Conservation (phyloP, 2,329 filamentous ascomycete species). For the Ceratocystis alfenasii region DNA sequence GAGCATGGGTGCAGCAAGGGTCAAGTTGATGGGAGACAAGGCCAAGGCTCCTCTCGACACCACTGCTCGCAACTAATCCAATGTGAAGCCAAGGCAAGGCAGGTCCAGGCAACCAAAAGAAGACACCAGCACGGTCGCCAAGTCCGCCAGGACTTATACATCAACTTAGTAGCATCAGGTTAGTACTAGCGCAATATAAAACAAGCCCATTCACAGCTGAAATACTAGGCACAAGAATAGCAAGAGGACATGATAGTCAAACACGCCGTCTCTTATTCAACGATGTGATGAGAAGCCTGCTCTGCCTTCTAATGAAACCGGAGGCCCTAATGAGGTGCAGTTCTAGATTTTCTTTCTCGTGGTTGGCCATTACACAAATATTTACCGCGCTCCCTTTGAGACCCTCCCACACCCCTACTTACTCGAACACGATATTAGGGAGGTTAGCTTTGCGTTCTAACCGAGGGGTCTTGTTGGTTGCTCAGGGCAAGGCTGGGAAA, state of each 20-base stretch:
- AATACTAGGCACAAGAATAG: neutral
- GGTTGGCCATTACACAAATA: no score
- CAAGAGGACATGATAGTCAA: neutral
- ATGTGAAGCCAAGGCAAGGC: neutral
- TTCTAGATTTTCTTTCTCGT: neutral
- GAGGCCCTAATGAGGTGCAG: neutral
- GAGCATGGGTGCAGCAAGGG: neutral
- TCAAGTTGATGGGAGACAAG: neutral
- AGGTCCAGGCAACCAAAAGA: neutral
- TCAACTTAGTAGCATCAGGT: no score
- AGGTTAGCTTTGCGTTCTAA: neutral
- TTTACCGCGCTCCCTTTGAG: neutral
- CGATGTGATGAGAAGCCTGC: neutral
- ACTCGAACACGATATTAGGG: neutral
- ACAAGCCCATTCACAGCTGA: constrained; percentile 7
- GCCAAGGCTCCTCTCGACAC: neutral
- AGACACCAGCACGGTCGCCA: neutral
- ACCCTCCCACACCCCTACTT: neutral
- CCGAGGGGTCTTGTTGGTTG: neutral
- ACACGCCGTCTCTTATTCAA: neutral
- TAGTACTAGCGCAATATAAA: neutral
- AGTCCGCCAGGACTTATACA: neutral
- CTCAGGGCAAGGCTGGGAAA: neutral
- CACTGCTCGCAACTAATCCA: neutral
- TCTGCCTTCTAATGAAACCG: neutral